phyloP scores from a whole-genome alignment of 2,329 filamentous ascomycete genomes.

The Neofusicoccum umdonicola region DNA sequence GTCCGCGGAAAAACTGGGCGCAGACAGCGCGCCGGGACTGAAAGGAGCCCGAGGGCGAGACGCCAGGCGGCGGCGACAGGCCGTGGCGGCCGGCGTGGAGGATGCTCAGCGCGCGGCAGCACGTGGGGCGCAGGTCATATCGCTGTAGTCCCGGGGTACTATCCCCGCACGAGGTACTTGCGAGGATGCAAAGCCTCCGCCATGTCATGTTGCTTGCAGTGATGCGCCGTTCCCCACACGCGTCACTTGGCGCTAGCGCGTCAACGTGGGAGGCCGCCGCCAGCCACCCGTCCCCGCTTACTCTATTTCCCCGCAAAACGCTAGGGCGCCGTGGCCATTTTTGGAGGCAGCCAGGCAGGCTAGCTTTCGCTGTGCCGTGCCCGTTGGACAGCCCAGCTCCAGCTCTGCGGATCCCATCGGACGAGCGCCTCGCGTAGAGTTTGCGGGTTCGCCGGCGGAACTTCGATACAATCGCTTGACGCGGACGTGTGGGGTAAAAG shows the following conservation, averaged over 20 bases:
- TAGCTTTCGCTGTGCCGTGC: background rate
- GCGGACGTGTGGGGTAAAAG: constrained; percentile 16
- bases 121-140: background rate
- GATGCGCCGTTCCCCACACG: constrained; percentile 6
- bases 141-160: background rate
- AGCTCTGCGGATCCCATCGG: background rate
- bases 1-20: background rate
- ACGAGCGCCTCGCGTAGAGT: background rate
- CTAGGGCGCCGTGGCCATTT: background rate
- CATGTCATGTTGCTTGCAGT: constrained; percentile 6
- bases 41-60: too few relatives aligned
- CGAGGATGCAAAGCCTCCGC: background rate
- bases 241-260: constrained; percentile 5
- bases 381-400: background rate
- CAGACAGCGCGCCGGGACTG: background rate
- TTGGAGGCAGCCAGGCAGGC: background rate
- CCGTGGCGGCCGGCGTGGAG: background rate
- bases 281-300: constrained; percentile 15
- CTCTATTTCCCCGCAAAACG: constrained; percentile 17
- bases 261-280: constrained; percentile 3
- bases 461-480: background rate
- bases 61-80: background rate
- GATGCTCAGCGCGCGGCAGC: background rate
- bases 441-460: background rate
- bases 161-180: constrained; percentile 3